Percentiles rank a stretch among this genome's conserved stretches.
Conservation (phyloP, 768 basidiomycete genomes). For the Agaricus sinodeliciosus region DNA sequence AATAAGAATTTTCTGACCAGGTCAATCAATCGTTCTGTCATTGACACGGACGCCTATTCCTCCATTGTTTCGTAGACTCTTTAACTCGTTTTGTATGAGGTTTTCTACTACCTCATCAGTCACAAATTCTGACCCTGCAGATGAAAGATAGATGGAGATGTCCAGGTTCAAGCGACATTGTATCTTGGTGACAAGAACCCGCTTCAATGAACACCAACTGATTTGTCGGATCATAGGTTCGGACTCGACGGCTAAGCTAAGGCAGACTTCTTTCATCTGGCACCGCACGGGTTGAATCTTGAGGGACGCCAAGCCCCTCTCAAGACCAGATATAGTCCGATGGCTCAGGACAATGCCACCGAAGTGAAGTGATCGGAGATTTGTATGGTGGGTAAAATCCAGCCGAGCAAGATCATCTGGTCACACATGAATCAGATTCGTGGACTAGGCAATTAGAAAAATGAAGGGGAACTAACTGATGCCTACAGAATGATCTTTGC, state of each 20-base stretch:
- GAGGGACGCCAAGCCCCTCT: neutral
- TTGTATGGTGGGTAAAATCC: neutral
- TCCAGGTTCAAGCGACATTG: neutral
- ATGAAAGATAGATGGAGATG: neutral
- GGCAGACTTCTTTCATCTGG: neutral
- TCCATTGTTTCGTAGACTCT: neutral
- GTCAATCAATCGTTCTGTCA: neutral
- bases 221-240: neutral
- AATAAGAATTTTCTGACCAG: neutral
- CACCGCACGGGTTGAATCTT: neutral
- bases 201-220: neutral
- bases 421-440: neutral
- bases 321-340: neutral
- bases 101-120: neutral
- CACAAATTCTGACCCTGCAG: neutral
- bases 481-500: neutral
- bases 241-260: neutral
- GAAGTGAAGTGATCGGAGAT: neutral
- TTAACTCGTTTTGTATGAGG: neutral
- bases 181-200: neutral
- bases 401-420: slow-evolving; percentile 1
- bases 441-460: neutral
- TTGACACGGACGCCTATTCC: neutral
- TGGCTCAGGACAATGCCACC: neutral
- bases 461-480: neutral